These are phyloP conservation scores for Diddensiella transvaalensis DNA, from an alignment of 805 yeast species.

Conservation along the genomic window DNA sequence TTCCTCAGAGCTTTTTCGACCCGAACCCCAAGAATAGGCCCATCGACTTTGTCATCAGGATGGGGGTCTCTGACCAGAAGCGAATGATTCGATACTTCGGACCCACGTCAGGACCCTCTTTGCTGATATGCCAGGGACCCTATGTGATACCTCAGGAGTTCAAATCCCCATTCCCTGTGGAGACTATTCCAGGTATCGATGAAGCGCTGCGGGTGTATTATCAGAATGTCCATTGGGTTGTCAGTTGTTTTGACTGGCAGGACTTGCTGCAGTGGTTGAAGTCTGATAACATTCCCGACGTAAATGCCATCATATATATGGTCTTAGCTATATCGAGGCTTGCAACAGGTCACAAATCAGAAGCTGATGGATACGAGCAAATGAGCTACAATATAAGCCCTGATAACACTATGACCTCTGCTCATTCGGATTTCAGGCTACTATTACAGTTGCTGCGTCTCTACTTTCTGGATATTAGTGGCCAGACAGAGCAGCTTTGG, in stretches of 20 bases:
- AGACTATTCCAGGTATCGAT: slow-evolving; percentile 16
- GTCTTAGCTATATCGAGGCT: slow-evolving; percentile 15
- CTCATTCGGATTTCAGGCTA: slow-evolving; percentile 8
- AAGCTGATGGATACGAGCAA: slow-evolving; percentile 11
- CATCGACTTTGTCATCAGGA: slow-evolving; percentile 14
- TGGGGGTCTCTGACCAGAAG: slow-evolving; percentile 14
- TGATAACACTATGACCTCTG: not conserved
- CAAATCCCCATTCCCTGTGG: slow-evolving; percentile 13
- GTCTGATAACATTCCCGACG: slow-evolving; percentile 13
- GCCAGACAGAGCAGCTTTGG: slow-evolving; percentile 32
- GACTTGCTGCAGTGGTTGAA: slow-evolving; percentile 12
- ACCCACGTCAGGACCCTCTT: slow-evolving; percentile 21
- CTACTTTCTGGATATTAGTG: slow-evolving; percentile 11
- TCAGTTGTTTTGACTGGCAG: slow-evolving; percentile 19
- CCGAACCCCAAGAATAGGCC: not conserved
- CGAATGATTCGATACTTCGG: slow-evolving; percentile 17
- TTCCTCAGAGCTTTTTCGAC: not conserved
- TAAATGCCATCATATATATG: slow-evolving; percentile 16
- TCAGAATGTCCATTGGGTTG: slow-evolving; percentile 18
- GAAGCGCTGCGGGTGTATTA: slow-evolving; percentile 13
- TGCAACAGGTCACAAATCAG: slow-evolving; percentile 8
- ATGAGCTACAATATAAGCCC: slow-evolving; percentile 2
- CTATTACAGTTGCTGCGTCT: slow-evolving; percentile 12
- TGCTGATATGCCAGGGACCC: slow-evolving; percentile 16
- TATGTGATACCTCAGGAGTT: slow-evolving; percentile 5